phyloP scores from a whole-genome alignment of 441 rosid genomes.

The Macaranga tanarius region DNA sequence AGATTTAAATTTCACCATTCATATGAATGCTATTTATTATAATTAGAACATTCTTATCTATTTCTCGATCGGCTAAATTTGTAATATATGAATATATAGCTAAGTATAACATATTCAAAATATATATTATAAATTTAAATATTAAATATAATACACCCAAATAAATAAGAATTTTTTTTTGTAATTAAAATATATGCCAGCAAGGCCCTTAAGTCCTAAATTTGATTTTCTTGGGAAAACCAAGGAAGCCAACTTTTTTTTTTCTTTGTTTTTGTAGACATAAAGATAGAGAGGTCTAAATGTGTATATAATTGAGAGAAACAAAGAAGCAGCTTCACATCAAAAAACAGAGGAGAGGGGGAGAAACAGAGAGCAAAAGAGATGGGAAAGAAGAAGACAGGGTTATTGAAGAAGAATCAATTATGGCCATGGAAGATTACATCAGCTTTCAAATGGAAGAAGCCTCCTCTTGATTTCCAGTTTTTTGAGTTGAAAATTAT shows the following conservation, averaged over 20 bases:
- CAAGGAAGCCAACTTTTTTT: slow-evolving; percentile 3
- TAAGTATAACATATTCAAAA: not conserved
- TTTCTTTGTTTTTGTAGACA: not conserved
- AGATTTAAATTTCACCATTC: no score
- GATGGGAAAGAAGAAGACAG: slow-evolving; percentile 25
- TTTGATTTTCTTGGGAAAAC: not conserved
- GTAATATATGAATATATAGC: no score
- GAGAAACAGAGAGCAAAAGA: slow-evolving; percentile 1
- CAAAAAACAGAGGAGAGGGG: not conserved
- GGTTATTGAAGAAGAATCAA: slow-evolving; percentile 36
- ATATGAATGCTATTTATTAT: no score
- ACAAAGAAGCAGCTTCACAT: not conserved
- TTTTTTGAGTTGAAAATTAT: slow-evolving; percentile 32
- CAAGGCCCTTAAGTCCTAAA: not conserved
- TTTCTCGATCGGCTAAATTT: no score
- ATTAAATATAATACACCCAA: not conserved
- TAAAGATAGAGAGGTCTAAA: no score
- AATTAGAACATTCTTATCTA: no score
- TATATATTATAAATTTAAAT: not conserved
- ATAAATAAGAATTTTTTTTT: not conserved
- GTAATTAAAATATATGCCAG: not conserved
- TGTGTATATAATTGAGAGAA: not conserved
- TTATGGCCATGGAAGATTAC: slow-evolving; percentile 36
- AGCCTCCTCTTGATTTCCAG: slow-evolving; percentile 30
- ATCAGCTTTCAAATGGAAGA: slow-evolving; percentile 44